A percentile compares a stretch with the other conserved stretches of the same genome.
Conservation (phyloP, 257 asterid genomes). For the Solanum raphanifolium region DNA sequence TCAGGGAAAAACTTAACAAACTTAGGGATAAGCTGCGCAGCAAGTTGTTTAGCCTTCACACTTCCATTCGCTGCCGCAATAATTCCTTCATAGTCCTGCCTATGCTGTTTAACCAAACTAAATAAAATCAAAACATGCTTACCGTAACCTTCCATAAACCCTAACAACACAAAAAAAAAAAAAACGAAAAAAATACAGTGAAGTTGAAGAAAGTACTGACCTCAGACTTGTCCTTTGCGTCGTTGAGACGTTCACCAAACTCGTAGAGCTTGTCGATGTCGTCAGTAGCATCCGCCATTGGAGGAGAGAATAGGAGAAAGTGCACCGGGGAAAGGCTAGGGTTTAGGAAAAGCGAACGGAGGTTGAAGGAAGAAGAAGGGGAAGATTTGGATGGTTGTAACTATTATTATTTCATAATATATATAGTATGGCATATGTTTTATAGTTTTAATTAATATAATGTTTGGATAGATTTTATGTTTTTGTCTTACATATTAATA, state of each 20-base stretch:
- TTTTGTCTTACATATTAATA: no score
- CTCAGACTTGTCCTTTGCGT: constrained; percentile 71
- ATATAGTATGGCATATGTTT: no score
- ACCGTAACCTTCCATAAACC: not conserved
- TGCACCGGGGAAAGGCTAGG: not conserved
- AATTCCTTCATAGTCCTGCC: constrained; percentile 70
- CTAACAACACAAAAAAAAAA: not conserved
- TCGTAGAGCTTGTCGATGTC: constrained; percentile 89
- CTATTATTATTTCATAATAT: no score
- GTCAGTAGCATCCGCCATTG: constrained; percentile 48
- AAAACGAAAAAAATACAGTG: not conserved
- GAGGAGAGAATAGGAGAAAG: not conserved
- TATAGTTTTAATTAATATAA: no score
- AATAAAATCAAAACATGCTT: not conserved
- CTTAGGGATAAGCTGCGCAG: constrained; percentile 91
- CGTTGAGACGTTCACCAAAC: constrained; percentile 67
- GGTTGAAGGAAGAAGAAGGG: not conserved
- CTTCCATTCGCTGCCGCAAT: constrained; percentile 75
- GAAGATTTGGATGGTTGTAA: not conserved
- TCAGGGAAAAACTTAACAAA: constrained; percentile 69
- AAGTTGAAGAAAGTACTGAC: constrained; percentile 21
- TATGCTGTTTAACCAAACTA: constrained; percentile 28
- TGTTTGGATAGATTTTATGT: no score
- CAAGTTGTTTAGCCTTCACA: constrained; percentile 83
- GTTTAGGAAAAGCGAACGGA: not conserved